A percentile compares a stretch with the other conserved stretches of the same genome.
Conservation (phyloP, 169 alveolate species). For the Plasmodium ovale region DNA sequence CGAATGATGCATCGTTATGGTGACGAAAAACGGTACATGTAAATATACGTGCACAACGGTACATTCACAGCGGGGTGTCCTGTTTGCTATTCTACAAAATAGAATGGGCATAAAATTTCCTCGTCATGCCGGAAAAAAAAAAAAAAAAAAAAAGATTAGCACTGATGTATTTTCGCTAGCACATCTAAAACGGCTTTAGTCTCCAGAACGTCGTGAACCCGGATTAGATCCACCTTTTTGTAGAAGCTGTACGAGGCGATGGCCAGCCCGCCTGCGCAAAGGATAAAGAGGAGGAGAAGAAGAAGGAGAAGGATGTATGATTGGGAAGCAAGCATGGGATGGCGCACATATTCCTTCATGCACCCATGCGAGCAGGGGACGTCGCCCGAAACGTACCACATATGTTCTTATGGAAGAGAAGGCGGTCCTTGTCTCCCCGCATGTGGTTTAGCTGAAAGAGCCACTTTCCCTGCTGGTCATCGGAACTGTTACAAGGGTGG, state of each 20-base stretch:
- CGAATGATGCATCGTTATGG: no score
- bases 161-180: conserved; percentile 24
- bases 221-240: conserved; percentile 60
- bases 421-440: conserved; percentile 54
- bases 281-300: not conserved
- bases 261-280: conserved; percentile 47
- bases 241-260: conserved; percentile 54
- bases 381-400: conserved; percentile 8
- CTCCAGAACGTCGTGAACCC: conserved; percentile 69
- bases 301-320: no score
- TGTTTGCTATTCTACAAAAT: no score
- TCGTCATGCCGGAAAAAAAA: not conserved
- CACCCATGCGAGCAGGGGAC: not conserved
- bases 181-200: conserved; percentile 61
- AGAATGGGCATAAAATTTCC: not conserved
- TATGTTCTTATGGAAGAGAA: conserved; percentile 49
- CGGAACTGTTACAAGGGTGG: no score
- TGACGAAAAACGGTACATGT: not conserved
- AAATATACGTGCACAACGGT: not conserved
- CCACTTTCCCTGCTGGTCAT: conserved; percentile 18
- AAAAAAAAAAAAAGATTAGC: not conserved
- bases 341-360: not conserved
- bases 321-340: not conserved
- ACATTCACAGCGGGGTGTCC: not conserved
- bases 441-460: conserved; percentile 18